phyloP scores from a whole-genome alignment of 805 yeast species.

The Schwanniomyces sp. region DNA sequence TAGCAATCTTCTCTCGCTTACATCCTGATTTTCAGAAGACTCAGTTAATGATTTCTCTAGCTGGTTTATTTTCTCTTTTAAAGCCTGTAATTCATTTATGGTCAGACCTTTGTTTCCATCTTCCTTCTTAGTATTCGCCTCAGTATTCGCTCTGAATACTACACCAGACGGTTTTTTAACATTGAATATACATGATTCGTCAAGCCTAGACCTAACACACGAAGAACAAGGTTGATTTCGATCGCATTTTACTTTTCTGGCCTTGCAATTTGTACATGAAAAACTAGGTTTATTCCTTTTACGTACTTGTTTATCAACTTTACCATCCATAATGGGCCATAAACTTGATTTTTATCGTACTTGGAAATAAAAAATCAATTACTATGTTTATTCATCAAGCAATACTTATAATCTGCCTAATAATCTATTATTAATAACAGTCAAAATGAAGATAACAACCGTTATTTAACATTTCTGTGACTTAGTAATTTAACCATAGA shows the following conservation, averaged over 20 bases:
- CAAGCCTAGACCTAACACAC: conserved; percentile 27
- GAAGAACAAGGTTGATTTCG: conserved; percentile 34
- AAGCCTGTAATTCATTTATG: conserved; percentile 10
- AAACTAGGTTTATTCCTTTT: conserved; percentile 28
- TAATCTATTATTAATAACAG: too few relatives aligned
- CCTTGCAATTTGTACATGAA: conserved; percentile 35
- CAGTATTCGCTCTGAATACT: neutral
- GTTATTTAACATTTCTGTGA: too few relatives aligned
- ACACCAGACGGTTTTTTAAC: conserved; percentile 9
- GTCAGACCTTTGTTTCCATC: neutral
- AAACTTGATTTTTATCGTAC: neutral
- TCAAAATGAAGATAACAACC: too few relatives aligned
- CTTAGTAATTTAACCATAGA: too few relatives aligned
- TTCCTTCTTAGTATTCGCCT: too few relatives aligned
- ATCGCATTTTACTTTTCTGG: conserved; percentile 39
- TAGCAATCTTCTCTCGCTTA: neutral
- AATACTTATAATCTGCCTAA: too few relatives aligned
- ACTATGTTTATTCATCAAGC: too few relatives aligned
- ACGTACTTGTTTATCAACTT: neutral
- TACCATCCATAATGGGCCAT: neutral
- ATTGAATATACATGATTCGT: conserved; percentile 12
- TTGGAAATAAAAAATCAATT: too few relatives aligned
- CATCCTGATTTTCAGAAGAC: neutral
- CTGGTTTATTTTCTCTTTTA: conserved; percentile 11
- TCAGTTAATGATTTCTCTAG: conserved; percentile 10